A percentile compares a stretch with the other conserved stretches of the same genome.
phyloP scores from a whole-genome alignment of 2,329 filamentous ascomycete genomes.

The Ascomycota sp. region DNA sequence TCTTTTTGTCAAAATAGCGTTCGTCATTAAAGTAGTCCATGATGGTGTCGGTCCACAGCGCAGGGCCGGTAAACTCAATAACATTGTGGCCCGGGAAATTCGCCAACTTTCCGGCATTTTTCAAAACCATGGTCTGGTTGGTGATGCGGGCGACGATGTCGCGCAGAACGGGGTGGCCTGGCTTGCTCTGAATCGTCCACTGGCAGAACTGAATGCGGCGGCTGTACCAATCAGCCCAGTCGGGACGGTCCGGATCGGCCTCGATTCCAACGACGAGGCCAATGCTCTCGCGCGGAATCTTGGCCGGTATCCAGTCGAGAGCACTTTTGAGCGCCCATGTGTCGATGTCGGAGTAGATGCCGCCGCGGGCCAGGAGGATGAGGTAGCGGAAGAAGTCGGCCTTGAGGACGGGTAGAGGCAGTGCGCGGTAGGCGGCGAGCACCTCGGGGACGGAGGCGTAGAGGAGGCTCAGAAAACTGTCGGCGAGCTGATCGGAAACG shows the following conservation, averaged over 20 bases:
- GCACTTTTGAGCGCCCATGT: slow-evolving; percentile 70
- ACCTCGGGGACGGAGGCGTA: slow-evolving; percentile 70
- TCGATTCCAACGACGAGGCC: slow-evolving; percentile 89
- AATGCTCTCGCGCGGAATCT: slow-evolving; percentile 56
- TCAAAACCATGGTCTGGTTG: slow-evolving; percentile 54
- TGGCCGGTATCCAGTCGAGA: slow-evolving; percentile 65
- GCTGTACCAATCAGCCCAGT: slow-evolving; percentile 94
- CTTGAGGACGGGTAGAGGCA: slow-evolving; percentile 57
- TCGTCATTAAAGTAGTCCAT: slow-evolving; percentile 89
- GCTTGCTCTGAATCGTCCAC: slow-evolving; percentile 94
- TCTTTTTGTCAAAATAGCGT: slow-evolving; percentile 64
- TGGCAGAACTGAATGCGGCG: slow-evolving; percentile 95
- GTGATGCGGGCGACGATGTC: slow-evolving; percentile 79
- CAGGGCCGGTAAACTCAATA: slow-evolving; percentile 86
- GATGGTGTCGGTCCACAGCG: slow-evolving; percentile 79
- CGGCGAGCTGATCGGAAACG: slow-evolving; percentile 74
- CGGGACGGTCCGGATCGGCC: slow-evolving; percentile 77
- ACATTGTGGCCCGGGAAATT: slow-evolving; percentile 47
- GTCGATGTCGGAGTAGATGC: slow-evolving; percentile 79
- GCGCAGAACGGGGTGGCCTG: slow-evolving; percentile 77
- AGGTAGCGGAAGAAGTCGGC: slow-evolving; percentile 65
- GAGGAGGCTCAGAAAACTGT: slow-evolving; percentile 63
- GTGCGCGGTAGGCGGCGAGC: slow-evolving; percentile 50
- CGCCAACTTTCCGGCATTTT: slow-evolving; percentile 43
- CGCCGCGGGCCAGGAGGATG: slow-evolving; percentile 39